Evolutionary conservation across 176 grass and related monocot species (phyloP).

Genomic region (Eragrostis nindensis): DNA sequence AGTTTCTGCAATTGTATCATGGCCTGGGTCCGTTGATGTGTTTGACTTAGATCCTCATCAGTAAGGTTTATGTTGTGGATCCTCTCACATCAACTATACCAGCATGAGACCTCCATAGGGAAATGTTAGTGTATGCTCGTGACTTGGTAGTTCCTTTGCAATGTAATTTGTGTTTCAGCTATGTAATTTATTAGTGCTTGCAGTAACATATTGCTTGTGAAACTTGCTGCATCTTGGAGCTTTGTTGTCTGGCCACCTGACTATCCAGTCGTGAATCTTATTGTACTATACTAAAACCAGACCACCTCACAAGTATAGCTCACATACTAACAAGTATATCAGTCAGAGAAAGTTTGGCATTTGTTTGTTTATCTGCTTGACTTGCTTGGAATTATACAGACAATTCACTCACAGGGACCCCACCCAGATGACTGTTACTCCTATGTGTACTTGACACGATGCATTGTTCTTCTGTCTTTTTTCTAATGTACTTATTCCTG

Average conservation of each 20-base stretch:
- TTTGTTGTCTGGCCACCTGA: conserved; percentile 14
- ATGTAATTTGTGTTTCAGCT: conserved; percentile 17
- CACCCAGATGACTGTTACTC: not conserved
- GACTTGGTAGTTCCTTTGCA: conserved; percentile 1
- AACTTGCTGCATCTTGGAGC: not conserved
- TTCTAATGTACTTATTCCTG: conserved; percentile 39
- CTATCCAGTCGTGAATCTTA: not conserved
- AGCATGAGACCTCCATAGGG: not conserved
- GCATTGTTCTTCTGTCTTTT: conserved; percentile 38
- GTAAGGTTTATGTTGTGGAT: conserved; percentile 54
- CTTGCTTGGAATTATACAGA: conserved; percentile 27
- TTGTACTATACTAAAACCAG: not conserved
- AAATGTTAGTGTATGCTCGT: not conserved
- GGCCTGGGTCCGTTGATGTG: conserved; percentile 57
- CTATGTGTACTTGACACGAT: not conserved
- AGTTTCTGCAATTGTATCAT: conserved; percentile 15
- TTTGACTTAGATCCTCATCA: conserved; percentile 61
- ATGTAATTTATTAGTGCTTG: conserved; percentile 25
- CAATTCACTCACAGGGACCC: conserved; percentile 7
- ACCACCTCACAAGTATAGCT: not conserved
- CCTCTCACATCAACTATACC: conserved; percentile 51
- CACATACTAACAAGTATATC: not conserved
- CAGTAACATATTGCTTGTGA: not conserved
- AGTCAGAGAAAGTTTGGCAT: conserved; percentile 32
- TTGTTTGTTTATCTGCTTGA: conserved; percentile 7